Base-by-base conservation (phyloP, 116 monocot species). In the Zostera marina region DNA sequence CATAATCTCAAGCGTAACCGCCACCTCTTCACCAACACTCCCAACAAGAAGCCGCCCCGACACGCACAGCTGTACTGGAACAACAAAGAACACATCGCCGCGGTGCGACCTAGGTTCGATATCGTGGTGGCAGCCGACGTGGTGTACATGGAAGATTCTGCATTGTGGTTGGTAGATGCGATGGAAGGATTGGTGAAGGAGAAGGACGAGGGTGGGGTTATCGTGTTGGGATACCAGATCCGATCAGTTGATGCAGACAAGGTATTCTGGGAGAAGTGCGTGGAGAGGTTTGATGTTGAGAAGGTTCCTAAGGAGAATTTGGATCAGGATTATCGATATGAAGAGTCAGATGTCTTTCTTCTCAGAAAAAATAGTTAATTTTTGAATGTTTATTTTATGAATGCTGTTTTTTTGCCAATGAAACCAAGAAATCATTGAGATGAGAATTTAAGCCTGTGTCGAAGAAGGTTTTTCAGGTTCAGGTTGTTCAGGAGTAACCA, bases 91-190 rank as follows among this genome's bases (percentile, higher is more conserved):
- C 89, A 98, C 56, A 71, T 89, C 56, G 59, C 44, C 3, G 57
- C 80, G 9, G 62, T 81, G 8, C 63, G 56, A 0, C 74, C 80
- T 0, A 80, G 80, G 6, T 98, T 98, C 42, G 85, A 98, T 51
- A 32, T 88, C 44, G 89, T 98, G 7, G 44, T 98, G 52, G 96
- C 89, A 17, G 86, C 96, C 8, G 96, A 98, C 68, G 96, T 96
- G 44, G 90, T 98, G 22, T 89, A 89, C 66, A 70, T 85, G 76
- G 83, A 82, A 68, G 96, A 98, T 39, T 85, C 85, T 1, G 89
- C 75, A 0, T 25, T 26, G 22, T 76, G 70, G 42, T 76, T 98
- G 4, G 80, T 98, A 22, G 64, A 62, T 16, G 85, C 96, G 41
- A 85, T 98, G 83, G 80, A 86, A 19, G 68, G 70, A 8, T 80